These are phyloP conservation scores for Teratosphaeria pseudoeucalypti DNA, from an alignment of 2,329 filamentous ascomycete species.

Conservation along the genomic window DNA sequence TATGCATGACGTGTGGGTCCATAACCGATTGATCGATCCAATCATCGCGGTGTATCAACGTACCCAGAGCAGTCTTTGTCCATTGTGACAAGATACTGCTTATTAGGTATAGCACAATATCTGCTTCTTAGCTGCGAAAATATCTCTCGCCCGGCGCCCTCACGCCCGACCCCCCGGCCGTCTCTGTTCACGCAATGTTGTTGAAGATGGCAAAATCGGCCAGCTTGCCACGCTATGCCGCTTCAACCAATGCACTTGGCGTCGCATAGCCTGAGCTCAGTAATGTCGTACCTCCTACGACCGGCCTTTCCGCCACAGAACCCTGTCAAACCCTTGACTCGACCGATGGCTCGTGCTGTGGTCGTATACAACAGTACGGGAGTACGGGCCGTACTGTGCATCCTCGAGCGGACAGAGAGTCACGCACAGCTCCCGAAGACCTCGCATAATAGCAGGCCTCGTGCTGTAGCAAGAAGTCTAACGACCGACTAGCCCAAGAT, in stretches of 20 bases:
- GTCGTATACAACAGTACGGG: not conserved
- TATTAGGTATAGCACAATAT: not conserved
- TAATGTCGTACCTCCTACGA: not conserved
- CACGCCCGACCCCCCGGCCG: not conserved
- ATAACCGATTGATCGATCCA: not conserved
- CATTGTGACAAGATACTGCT: not conserved
- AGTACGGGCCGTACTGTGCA: not conserved
- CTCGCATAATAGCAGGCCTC: not conserved
- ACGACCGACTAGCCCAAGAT: not conserved
- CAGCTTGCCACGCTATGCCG: not conserved
- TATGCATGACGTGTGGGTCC: not conserved
- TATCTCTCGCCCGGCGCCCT: not conserved
- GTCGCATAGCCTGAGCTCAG: not conserved
- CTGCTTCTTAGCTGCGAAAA: not conserved
- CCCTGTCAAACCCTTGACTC: not conserved
- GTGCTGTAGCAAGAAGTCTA: not conserved
- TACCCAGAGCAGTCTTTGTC: not conserved
- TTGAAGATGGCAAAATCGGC: not conserved
- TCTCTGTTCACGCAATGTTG: not conserved
- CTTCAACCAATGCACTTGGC: not conserved
- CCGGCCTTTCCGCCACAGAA: not conserved
- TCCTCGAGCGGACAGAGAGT: not conserved
- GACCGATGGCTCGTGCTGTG: not conserved
- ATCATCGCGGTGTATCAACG: not conserved
- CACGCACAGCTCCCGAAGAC: not conserved